Base-by-base conservation (phyloP, 2,329 filamentous ascomycete species). In the Dothiorella sarmentorum region DNA sequence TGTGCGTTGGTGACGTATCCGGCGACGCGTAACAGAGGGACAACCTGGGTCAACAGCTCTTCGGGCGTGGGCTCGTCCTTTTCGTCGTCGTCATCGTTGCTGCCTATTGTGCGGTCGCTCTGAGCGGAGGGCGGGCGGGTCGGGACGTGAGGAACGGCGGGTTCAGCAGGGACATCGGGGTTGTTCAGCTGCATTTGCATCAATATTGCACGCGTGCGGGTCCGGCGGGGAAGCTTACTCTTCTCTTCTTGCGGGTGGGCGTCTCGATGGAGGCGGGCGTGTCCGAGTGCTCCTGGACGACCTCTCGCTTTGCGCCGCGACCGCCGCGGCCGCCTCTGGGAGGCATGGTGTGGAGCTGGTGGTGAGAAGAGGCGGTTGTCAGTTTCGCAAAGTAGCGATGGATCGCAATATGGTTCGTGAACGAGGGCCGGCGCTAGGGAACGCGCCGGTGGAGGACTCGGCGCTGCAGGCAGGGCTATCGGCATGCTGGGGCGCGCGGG, bases 1-100 rank as follows among this genome's bases (percentile, higher is more conserved):
- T 78, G 71, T n/a, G 80, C 78, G 61, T 85, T 82, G 2, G 87
- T 77, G 2, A 81, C 70, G 63, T 78, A 77, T 49, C 72, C 68
- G 17, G 78, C 75, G 20, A 75, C 69, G 61, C 73, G 73, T 57
- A 80, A 70, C 43, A 73, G 71, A 56, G 73, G 66, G 35, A 76
- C 72, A 47, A 74, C 72, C 52, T 74, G 40, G 11, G 42, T 53
- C 31, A 57, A 33, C 7, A 55, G 60, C 27, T 61, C 60, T 35
- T 60, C 67, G 29, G 73, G 73, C 31, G 73, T 67, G 26, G 67
- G 61, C 56, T 73, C 73, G 62, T 73, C 71, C 61, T 69, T 66
- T 61, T 73, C 71, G 18, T 65, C 68, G 61, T 72, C 71, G 44
- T 69, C 77, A 63, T 76, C 71, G 65, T 79, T 77, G 63, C 71